Percentiles rank a stretch among this genome's conserved stretches.
Conservation (phyloP, 768 basidiomycete genomes). For the Lentinula boryana region DNA sequence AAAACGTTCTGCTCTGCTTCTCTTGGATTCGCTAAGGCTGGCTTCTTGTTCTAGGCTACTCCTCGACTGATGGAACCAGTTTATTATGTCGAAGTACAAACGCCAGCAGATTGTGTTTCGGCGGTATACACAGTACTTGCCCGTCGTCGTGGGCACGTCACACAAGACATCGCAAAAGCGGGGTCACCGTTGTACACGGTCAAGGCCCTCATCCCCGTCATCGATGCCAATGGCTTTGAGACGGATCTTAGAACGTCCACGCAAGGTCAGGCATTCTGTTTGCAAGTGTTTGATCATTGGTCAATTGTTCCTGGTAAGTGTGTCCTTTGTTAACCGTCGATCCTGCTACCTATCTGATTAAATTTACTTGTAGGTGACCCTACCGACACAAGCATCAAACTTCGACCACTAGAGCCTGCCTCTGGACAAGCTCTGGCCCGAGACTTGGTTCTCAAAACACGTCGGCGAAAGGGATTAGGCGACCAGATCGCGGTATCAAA, state of each 20-base stretch:
- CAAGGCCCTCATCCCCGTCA: conserved; percentile 96
- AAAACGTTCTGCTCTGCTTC: conserved; percentile 7
- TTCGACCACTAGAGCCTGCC: conserved; percentile 94
- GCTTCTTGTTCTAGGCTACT: conserved; percentile 57
- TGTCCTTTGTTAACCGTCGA: background rate
- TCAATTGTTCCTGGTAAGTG: conserved; percentile 88
- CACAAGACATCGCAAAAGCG: conserved; percentile 95
- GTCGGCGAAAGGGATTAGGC: conserved; percentile 92
- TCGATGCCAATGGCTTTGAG: conserved; percentile 98
- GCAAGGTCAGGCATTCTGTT: conserved; percentile 98
- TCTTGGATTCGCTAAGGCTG: background rate
- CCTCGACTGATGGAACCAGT: conserved; percentile 96
- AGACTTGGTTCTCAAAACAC: conserved; percentile 94
- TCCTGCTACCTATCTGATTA: background rate
- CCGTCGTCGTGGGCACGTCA: conserved; percentile 98
- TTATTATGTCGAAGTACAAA: conserved; percentile 99
- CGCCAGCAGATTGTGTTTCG: conserved; percentile 97
- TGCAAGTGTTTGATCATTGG: conserved; percentile 99
- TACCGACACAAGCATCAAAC: conserved; percentile 94
- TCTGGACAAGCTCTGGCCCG: conserved; percentile 92
- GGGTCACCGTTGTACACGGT: conserved; percentile 98
- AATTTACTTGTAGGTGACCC: conserved; percentile 69
- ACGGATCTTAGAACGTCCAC: conserved; percentile 96
- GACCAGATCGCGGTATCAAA: conserved; percentile 98
- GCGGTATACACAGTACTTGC: conserved; percentile 98